These are phyloP conservation scores for Annulohypoxylon bovei DNA, from an alignment of 495 filamentous ascomycete genomes.

Conservation along the genomic window DNA sequence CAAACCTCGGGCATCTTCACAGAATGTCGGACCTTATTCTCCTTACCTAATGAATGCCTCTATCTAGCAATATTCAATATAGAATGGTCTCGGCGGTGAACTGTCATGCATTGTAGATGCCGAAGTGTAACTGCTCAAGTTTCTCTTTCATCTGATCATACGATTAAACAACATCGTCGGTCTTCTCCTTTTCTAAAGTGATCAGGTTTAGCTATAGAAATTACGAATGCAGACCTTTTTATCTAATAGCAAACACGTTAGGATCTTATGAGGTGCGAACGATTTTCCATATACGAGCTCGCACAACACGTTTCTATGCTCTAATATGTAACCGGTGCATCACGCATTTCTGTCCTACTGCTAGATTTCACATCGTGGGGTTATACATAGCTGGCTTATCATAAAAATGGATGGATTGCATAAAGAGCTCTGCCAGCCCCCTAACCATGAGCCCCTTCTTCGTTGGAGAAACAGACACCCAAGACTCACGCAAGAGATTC, in stretches of 20 bases:
- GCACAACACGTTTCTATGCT: slow-evolving; percentile 9
- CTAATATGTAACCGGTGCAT: not conserved
- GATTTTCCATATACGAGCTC: not conserved
- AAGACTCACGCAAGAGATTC: slow-evolving; percentile 19
- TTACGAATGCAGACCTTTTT: slow-evolving; percentile 12
- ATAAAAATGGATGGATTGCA: slow-evolving; percentile 22
- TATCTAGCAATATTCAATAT: not conserved
- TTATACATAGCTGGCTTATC: slow-evolving; percentile 11
- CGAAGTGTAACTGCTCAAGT: slow-evolving; percentile 36
- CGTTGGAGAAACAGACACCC: slow-evolving; percentile 27
- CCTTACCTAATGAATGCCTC: not conserved
- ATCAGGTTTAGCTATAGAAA: slow-evolving; percentile 1
- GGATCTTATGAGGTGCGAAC: slow-evolving; percentile 30
- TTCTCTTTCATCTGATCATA: slow-evolving; percentile 21
- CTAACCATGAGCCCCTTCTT: slow-evolving; percentile 15
- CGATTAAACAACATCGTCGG: slow-evolving; percentile 20
- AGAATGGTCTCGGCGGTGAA: slow-evolving; percentile 33
- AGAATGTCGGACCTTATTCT: slow-evolving; percentile 5
- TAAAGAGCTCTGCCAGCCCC: slow-evolving; percentile 31
- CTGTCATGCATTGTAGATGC: slow-evolving; percentile 34
- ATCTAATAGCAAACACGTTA: slow-evolving; percentile 13
- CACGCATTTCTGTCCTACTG: not conserved
- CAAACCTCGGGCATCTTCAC: not conserved
- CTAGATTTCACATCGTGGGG: not conserved
- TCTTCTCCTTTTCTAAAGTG: slow-evolving; percentile 13